phyloP scores from a whole-genome alignment of 2,329 filamentous ascomycete species.

The Chalaropsis thielavioides region DNA sequence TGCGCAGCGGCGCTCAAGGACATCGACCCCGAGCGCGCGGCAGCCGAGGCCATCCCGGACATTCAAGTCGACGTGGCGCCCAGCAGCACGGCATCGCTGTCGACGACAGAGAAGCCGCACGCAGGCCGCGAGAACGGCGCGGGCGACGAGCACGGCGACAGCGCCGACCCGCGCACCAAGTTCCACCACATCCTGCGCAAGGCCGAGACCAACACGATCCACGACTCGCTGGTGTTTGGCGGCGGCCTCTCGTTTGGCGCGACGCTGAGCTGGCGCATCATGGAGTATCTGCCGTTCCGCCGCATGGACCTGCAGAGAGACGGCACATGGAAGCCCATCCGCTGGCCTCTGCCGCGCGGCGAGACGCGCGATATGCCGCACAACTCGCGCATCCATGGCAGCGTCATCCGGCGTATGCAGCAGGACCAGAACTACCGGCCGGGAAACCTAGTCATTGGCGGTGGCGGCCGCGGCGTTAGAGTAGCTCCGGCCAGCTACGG shows the following conservation, averaged over 20 bases:
- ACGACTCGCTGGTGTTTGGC: conserved; percentile 55
- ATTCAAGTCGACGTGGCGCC: conserved; percentile 26
- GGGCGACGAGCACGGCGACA: neutral
- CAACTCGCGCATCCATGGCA: conserved; percentile 56
- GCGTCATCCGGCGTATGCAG: conserved; percentile 58
- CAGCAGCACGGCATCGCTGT: conserved; percentile 8
- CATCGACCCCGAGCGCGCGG: conserved; percentile 3
- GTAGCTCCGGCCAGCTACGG: conserved; percentile 46
- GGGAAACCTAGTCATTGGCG: conserved; percentile 66
- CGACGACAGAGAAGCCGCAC: neutral
- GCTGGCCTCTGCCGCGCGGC: conserved; percentile 64
- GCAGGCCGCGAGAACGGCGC: no score
- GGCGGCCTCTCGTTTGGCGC: conserved; percentile 41
- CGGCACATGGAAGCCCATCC: conserved; percentile 64
- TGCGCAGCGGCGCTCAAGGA: conserved; percentile 32
- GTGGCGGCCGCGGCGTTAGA: conserved; percentile 56
- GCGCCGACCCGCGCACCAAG: conserved; percentile 10
- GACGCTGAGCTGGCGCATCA: conserved; percentile 56
- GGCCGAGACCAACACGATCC: conserved; percentile 43
- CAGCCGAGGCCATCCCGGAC: conserved; percentile 21
- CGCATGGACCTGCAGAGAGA: conserved; percentile 63
- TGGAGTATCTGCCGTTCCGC: conserved; percentile 71
- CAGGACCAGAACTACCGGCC: conserved; percentile 51
- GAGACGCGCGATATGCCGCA: conserved; percentile 64
- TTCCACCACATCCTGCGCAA: conserved; percentile 46